A percentile compares a stretch with the other conserved stretches of the same genome.
phyloP scores from a whole-genome alignment of 805 yeast species.

The Grigorovia transvaalensis region DNA sequence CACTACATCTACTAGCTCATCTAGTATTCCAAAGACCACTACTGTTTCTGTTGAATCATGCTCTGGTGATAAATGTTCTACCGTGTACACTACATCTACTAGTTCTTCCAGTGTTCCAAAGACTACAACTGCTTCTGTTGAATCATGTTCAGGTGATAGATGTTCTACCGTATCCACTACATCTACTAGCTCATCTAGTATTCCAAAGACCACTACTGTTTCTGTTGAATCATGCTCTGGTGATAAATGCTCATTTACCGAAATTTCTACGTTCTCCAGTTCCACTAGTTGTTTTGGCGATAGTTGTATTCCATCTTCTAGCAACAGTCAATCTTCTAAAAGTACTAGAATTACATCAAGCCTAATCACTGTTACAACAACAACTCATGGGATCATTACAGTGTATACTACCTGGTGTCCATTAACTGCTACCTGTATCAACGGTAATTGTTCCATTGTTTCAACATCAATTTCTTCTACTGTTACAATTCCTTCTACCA shows the following conservation, averaged over 20 bases:
- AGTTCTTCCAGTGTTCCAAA: background rate
- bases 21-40: background rate
- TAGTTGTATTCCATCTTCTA: background rate
- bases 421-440: conserved; percentile 3
- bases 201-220: conserved; percentile 1
- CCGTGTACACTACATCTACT: background rate
- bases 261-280: background rate
- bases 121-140: conserved; percentile 1
- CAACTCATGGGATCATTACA: conserved; percentile 18
- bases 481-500: conserved; percentile 13
- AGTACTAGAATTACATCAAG: conserved; percentile 4
- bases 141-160: conserved; percentile 6
- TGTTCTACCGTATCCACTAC: conserved; percentile 1
- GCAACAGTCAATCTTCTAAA: background rate
- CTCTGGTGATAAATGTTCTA: conserved; percentile 1
- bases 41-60: conserved; percentile 1
- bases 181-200: background rate
- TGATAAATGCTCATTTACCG: conserved; percentile 1
- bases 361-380: conserved; percentile 10
- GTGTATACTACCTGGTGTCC: conserved; percentile 25
- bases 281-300: background rate
- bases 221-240: conserved; percentile 2
- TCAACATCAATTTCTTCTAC: conserved; percentile 2
- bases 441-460: conserved; percentile 1
- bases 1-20: background rate